Conservation (phyloP, 208 protist species). For the Leishmania lainsoni region DNA sequence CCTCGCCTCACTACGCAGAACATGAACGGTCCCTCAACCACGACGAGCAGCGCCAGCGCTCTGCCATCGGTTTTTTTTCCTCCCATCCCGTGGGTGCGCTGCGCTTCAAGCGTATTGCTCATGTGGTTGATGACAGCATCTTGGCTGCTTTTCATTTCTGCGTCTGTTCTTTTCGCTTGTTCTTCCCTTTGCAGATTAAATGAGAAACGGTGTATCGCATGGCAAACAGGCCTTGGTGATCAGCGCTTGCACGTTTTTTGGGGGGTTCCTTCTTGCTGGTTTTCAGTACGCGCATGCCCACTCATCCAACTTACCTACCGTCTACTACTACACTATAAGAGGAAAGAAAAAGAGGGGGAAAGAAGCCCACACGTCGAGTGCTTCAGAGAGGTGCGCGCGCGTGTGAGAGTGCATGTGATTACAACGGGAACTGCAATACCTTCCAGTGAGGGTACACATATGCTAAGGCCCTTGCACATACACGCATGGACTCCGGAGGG, state of each 20-base stretch:
- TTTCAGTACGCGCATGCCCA: background rate
- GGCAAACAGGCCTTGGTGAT: background rate
- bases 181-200: background rate
- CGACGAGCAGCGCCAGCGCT: background rate
- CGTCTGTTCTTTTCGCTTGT: background rate
- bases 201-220: background rate
- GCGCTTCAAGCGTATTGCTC: background rate
- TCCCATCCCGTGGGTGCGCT: background rate
- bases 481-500: background rate
- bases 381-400: background rate
- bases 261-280: no score
- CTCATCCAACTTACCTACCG: slow-evolving; percentile 14
- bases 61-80: background rate
- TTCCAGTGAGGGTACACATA: background rate
- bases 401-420: background rate
- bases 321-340: slow-evolving; percentile 38
- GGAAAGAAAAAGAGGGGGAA: slow-evolving; percentile 10
- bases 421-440: background rate
- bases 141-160: background rate
- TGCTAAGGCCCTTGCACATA: background rate
- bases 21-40: no score
- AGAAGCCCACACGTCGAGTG: background rate
- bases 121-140: background rate
- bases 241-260: background rate
- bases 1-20: no score